Base-by-base conservation (phyloP, 768 basidiomycete species). In the Boletus rubescentipes region DNA sequence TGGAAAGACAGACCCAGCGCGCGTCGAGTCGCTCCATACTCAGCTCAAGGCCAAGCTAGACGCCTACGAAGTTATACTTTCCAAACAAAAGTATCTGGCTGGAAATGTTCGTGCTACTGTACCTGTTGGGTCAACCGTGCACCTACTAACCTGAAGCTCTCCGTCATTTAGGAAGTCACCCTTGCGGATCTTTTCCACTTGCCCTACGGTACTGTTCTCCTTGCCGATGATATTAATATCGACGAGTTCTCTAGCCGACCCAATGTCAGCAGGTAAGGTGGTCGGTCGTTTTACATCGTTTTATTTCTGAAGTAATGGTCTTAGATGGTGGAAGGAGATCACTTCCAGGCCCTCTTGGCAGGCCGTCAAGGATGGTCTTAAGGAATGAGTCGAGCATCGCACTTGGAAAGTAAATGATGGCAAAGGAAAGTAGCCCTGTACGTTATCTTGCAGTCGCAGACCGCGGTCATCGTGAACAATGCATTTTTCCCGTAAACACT, bases 291-390 rank as follows among this genome's bases (percentile, higher is more conserved):
- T 8, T 23, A 15, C 16, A 15, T 9, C 3, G n/a, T 23, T 15
- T 36, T 9, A 5, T 6, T 40, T 35, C 23, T 43, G 20, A 51
- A 15, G 1, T 2, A 21, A 31, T 5, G 6, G n/a, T 31, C 39
- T 20, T 46, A 75, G 79, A 71, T 83, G 80, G 81, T 81, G 75
- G 73, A 73, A 76, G 49, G 79, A 76, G 14, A 65, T 82, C 38
- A 60, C 63, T 9, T 66, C 73, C 23, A 73, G 80, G 46, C 61
- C 71, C 1, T 67, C 80, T 9, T 83, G 80, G 81, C 56, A 61
- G 40, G 70, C 75, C 1, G 73, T 78, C 46, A 73, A 77, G 64
- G 71, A 70, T 21, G 74, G 72, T 32, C 26, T 26, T 26, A 26
- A 26, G 6, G 39, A 44, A 38, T 46, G 23, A 39, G 16, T 44